Evolutionary conservation across 2,329 filamentous ascomycete species (phyloP).

Genomic region (Cladosporium sp.): DNA sequence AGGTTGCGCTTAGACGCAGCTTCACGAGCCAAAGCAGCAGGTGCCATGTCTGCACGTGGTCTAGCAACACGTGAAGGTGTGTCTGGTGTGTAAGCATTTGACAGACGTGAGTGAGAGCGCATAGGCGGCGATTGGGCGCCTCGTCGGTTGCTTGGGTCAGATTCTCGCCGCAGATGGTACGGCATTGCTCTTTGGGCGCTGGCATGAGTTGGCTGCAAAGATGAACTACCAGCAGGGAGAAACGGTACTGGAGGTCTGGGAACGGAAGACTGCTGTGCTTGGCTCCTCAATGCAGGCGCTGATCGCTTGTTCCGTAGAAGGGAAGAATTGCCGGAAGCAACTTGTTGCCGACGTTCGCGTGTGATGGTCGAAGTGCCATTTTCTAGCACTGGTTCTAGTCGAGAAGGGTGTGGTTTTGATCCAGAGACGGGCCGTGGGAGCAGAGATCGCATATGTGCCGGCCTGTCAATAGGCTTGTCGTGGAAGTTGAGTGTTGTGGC

Average conservation of each 20-base stretch:
- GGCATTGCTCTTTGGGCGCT: conserved; percentile 59
- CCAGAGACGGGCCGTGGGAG: conserved; percentile 70
- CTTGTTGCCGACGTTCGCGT: conserved; percentile 53
- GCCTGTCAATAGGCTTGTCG: conserved; percentile 55
- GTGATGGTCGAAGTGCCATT: conserved; percentile 69
- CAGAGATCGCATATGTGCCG: conserved; percentile 51
- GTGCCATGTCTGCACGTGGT: conserved; percentile 38
- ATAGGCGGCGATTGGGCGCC: conserved; percentile 43
- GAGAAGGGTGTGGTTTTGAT: conserved; percentile 46
- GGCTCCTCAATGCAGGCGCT: conserved; percentile 52
- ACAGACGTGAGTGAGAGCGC: conserved; percentile 45
- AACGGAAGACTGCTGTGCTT: conserved; percentile 21
- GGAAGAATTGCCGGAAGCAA: conserved; percentile 50
- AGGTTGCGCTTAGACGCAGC: conserved; percentile 63
- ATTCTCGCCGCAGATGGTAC: conserved; percentile 74
- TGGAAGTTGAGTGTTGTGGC: conserved; percentile 88
- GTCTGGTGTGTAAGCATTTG: conserved; percentile 44
- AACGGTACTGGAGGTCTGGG: conserved; percentile 62
- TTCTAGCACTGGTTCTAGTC: conserved; percentile 89
- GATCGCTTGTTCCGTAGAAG: conserved; percentile 57
- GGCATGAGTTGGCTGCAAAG: conserved; percentile 72
- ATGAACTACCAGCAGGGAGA: conserved; percentile 69
- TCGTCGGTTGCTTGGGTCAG: conserved; percentile 53
- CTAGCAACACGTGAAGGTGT: conserved; percentile 42
- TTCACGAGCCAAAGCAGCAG: conserved; percentile 46